These are phyloP conservation scores for Termitomyces sp. DNA, from an alignment of 768 basidiomycete genomes.

Conservation along the genomic window DNA sequence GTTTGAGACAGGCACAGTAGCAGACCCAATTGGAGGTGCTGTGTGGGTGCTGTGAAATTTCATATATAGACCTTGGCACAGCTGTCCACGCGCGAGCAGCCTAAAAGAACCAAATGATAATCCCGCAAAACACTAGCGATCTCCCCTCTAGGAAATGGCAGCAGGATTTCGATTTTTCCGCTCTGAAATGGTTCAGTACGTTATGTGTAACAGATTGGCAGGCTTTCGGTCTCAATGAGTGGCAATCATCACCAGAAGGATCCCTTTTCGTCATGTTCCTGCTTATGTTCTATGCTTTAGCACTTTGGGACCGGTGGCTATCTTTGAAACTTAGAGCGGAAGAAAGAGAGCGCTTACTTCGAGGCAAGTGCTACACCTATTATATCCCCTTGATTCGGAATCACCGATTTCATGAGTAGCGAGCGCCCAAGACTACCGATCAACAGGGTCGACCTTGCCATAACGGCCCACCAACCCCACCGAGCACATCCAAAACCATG, in stretches of 20 bases:
- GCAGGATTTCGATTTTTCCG: not conserved
- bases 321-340: slow-evolving; percentile 20
- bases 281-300: slow-evolving; percentile 27
- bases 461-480: not conserved
- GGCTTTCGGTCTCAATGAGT: not conserved
- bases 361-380: not conserved
- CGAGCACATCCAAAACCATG: not conserved
- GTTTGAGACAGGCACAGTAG: not conserved
- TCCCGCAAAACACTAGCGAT: not conserved
- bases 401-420: not conserved
- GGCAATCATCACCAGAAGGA: slow-evolving; percentile 11
- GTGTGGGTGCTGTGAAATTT: not conserved
- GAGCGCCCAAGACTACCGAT: not conserved
- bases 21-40: not conserved
- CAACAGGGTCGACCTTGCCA: not conserved
- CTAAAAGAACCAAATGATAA: not conserved
- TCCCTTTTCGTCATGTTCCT: slow-evolving; percentile 21
- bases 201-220: not conserved
- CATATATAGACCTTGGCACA: not conserved
- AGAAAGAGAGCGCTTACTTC: slow-evolving; percentile 11
- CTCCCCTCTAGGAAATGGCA: not conserved
- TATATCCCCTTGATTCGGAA: not conserved
- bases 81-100: not conserved
- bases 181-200: slow-evolving; percentile 2
- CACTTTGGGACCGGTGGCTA: slow-evolving; percentile 33